These are phyloP conservation scores for Cicer chorassanicum DNA, from an alignment of 306 rosid genomes.

Conservation along the genomic window DNA sequence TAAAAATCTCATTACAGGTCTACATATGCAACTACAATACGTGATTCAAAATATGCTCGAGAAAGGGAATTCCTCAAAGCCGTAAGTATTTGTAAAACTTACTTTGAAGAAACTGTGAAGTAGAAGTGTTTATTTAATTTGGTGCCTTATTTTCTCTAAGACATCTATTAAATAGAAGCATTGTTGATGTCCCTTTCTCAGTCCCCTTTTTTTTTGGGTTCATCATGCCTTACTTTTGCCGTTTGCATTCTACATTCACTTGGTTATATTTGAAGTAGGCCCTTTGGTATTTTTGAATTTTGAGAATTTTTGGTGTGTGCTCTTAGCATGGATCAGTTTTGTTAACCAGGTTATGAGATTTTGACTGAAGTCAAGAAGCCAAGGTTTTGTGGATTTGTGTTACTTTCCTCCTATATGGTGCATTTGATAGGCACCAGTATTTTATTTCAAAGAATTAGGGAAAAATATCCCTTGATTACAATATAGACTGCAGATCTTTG, in stretches of 20 bases:
- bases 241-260: conserved; percentile 15
- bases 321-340: conserved; percentile 7
- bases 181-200: conserved; percentile 21
- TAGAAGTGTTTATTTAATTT: conserved; percentile 9
- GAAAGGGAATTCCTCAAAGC: conserved; percentile 95
- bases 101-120: conserved; percentile 18
- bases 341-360: conserved; percentile 1
- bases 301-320: conserved; percentile 8
- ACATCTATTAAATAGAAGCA: conserved; percentile 15
- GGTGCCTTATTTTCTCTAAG: conserved; percentile 16
- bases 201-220: conserved; percentile 1
- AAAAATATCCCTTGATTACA: neutral
- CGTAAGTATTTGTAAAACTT: conserved; percentile 56
- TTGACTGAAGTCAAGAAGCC: conserved; percentile 7
- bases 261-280: conserved; percentile 15
- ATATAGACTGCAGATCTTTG: neutral
- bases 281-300: conserved; percentile 24
- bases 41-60: conserved; percentile 83
- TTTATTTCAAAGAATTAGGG: conserved; percentile 11
- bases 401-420: conserved; percentile 21
- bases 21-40: conserved; percentile 90
- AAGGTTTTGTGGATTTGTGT: neutral
- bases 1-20: conserved; percentile 60
- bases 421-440: neutral
- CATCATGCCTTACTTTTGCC: conserved; percentile 6